These are phyloP conservation scores for Colletotrichum sublineola DNA, from an alignment of 2,329 filamentous ascomycete genomes.

Conservation along the genomic window DNA sequence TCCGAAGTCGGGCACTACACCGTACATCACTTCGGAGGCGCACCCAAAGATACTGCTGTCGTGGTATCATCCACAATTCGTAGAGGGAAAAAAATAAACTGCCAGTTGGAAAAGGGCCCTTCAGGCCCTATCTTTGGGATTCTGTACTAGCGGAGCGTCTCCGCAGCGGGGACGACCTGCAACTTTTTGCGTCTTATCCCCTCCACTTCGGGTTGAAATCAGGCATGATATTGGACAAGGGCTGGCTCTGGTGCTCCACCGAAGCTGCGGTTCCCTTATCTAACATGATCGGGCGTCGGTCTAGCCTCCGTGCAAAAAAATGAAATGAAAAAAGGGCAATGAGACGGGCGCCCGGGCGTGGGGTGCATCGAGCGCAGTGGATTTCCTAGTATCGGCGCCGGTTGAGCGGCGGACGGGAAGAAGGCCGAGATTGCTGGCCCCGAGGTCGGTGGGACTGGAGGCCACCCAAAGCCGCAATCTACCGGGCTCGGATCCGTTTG, in stretches of 20 bases:
- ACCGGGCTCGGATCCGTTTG: conserved; percentile 30
- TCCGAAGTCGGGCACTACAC: conserved; percentile 35
- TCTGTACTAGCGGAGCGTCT: conserved; percentile 24
- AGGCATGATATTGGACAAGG: conserved; percentile 40
- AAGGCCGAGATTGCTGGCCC: conserved; percentile 27
- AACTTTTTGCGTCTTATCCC: conserved; percentile 26
- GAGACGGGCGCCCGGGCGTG: conserved; percentile 29
- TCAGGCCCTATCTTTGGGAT: conserved; percentile 3
- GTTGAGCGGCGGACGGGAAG: conserved; percentile 17
- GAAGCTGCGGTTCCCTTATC: conserved; percentile 25
- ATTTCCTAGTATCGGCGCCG: conserved; percentile 9
- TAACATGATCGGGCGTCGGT: conserved; percentile 3
- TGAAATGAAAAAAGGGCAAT: neutral
- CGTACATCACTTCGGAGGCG: conserved; percentile 13
- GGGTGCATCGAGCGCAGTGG: conserved; percentile 7
- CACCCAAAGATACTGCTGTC: conserved; percentile 11
- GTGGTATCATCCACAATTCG: conserved; percentile 7
- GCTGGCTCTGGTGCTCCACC: conserved; percentile 15
- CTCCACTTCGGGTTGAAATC: conserved; percentile 40
- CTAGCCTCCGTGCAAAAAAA: neutral
- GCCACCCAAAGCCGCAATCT: conserved; percentile 4
- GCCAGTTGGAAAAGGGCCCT: conserved; percentile 14
- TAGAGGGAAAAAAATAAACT: neutral
- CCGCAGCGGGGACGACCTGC: conserved; percentile 36
- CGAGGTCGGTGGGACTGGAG: conserved; percentile 31